Base-by-base conservation (phyloP, 2,329 filamentous ascomycete species). In the Grosmannia serpens region DNA sequence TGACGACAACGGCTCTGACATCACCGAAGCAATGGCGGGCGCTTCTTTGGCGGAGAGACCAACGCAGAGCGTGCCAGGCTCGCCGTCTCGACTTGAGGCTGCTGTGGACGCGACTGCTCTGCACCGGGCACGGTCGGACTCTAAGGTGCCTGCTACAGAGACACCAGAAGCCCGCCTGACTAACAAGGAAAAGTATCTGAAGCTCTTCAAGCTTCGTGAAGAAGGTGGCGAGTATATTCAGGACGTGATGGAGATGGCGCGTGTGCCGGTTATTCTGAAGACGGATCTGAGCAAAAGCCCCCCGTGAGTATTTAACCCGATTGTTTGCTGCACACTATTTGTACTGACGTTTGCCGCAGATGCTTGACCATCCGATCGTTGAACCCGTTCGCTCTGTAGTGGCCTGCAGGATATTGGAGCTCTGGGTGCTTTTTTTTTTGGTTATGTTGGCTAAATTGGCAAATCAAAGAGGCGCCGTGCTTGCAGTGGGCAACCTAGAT, bases 201-300 rank as follows among this genome's bases (percentile, higher is more conserved):
- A 86, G 70, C 78, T 94, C 64, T 97, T 97, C 77, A 85, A 86
- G 66, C 79, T 99, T 65, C 83, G 94, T 56, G 92, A 99, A 72
- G 89, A 95, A 74, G 87, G 88, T 65, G 92, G 92, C 64, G 89
- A 97, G 67, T 95, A 95, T 77, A 96, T 99, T 68, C 94, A 99
- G 75, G 94, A 99, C 72, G 91, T 99, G 64, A 91, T 86, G 59
- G 94, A 99, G 79, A 96, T 99, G 91, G 92, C 90, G 50, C 83
- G 92, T 65, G 88, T 99, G 62, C 94, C 94, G n/a, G 88, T 99
- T 65, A 95, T 99, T 71, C 77, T 99, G 68, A 97, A 96, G 85
- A 97, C 94, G 64, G 94, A 99, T 76, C 82, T 99, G 68, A 89
- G 81, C 76, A 99, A 99, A 88, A 97, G 92, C 77, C 94, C 94